Evolutionary conservation across 805 yeast genomes (phyloP), one percentile per base, ranked within the genome.

Genomic region (Limtongia smithiae): DNA sequence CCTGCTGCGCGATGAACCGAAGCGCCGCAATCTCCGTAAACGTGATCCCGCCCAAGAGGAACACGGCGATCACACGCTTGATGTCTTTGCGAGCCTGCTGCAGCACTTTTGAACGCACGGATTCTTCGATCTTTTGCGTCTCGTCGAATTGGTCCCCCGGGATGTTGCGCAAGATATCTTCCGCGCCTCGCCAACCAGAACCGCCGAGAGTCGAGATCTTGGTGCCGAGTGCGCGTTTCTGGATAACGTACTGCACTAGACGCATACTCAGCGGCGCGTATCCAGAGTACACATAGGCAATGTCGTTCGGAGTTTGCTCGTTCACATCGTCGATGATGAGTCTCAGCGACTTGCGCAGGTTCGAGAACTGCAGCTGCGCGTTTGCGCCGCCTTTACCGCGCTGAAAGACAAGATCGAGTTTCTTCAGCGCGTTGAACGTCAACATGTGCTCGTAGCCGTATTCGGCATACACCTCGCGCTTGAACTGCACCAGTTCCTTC

Each of bases 41-140:
- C 0, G 97, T 87, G 6, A 90, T 70, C 0, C 98, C 97, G 12
- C 97, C 97, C 35, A 90, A 61, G 54, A 83, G 81, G 77, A 44
- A 86, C 58, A 52, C 87, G 61, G 51, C 67, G 46, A 63, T 68
- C 46, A 62, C 64, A 8, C 65, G 62, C 31, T 58, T 61, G 5
- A 41, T 34, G 28, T 56, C 62, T 46, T 68, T 47, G 27, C 44
- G 39, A n/a, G 54, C 46, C 5, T 54, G 25, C 39, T 59, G 22
- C 49, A 49, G 25, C 38, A 49, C 52, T 40, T 51, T 61, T 4
- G 59, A 45, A n/a, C 41, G 37, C 4, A 44, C 47, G 7, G 60
- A 34, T 39, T 58, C 57, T 4, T 50, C 53, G 17, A 48, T 44
- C 15, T 60, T 50, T 56, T 63, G 62, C 40, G 59, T 45, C 49